Evolutionary conservation across 441 rosid genomes (phyloP).

Genomic region (Pelargonium fulgidum): DNA sequence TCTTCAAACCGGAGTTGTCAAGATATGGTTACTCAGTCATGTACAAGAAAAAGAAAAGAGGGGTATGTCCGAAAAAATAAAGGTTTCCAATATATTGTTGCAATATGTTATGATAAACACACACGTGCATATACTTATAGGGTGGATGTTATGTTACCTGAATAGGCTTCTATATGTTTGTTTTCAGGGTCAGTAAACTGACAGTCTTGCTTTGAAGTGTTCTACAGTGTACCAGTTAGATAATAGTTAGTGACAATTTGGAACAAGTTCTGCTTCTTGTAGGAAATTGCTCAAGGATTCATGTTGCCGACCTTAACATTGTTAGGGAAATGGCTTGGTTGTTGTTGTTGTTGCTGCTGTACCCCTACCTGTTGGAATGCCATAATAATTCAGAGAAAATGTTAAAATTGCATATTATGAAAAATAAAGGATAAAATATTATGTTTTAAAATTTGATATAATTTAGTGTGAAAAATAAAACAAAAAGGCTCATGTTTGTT

Average conservation of each 20-base stretch:
- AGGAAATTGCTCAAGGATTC: background rate
- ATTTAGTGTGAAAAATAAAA: no score
- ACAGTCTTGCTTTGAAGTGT: background rate
- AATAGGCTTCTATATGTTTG: background rate
- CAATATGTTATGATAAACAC: background rate
- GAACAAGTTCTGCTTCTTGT: background rate
- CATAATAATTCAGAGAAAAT: no score
- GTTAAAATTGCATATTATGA: no score
- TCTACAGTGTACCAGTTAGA: no score
- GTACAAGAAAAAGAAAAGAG: conserved; percentile 54
- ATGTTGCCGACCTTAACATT: no score
- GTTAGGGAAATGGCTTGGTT: no score
- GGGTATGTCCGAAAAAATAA: conserved; percentile 9
- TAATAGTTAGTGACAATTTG: background rate
- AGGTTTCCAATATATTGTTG: background rate
- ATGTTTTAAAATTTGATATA: no score
- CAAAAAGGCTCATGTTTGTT: no score
- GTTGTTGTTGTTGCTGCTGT: no score
- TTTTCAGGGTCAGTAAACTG: background rate
- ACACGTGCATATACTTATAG: background rate
- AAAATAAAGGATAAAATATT: no score
- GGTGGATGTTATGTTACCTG: background rate
- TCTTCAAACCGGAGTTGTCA: conserved; percentile 87
- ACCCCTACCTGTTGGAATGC: no score
- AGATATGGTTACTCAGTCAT: conserved; percentile 94